A percentile compares a stretch with the other conserved stretches of the same genome.
Evolutionary conservation across 106 monocot species (phyloP).

Genomic region (Triglochin maritima): DNA sequence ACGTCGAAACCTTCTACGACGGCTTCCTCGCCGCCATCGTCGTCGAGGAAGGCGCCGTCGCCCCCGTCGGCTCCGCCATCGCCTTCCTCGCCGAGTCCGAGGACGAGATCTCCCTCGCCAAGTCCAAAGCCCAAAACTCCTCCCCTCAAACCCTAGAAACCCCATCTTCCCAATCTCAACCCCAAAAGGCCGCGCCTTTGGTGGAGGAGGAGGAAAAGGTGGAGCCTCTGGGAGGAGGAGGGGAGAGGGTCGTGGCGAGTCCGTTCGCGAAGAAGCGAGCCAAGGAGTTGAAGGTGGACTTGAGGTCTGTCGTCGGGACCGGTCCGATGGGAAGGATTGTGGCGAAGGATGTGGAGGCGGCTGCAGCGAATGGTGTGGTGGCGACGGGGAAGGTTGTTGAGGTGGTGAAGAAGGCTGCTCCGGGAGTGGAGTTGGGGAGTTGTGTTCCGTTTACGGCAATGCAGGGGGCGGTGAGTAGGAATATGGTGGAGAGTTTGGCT

Average conservation of each 20-base stretch:
- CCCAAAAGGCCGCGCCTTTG: constrained; percentile 1
- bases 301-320: constrained; percentile 36
- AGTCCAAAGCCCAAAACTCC: constrained; percentile 8
- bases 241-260: constrained; percentile 58
- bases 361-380: constrained; percentile 14
- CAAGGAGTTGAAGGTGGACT: constrained; percentile 69
- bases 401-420: constrained; percentile 4
- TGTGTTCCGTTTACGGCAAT: constrained; percentile 74
- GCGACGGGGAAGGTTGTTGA: not conserved
- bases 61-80: constrained; percentile 27
- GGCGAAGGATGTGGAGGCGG: constrained; percentile 80
- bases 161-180: not conserved
- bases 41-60: constrained; percentile 28
- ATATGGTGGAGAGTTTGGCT: constrained; percentile 83
- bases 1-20: constrained; percentile 96
- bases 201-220: not conserved
- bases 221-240: constrained; percentile 45
- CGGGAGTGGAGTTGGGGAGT: constrained; percentile 38
- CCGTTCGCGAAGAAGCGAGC: constrained; percentile 92
- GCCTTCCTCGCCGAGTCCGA: constrained; percentile 26
- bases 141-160: no score
- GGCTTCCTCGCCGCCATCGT: constrained; percentile 82
- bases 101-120: constrained; percentile 24
- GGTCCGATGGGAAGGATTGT: constrained; percentile 89
- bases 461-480: constrained; percentile 81